A percentile compares a stretch with the other conserved stretches of the same genome.
These are phyloP conservation scores for Polyporus tsugae DNA, from an alignment of 1,284 basidiomycete species.

Conservation along the genomic window DNA sequence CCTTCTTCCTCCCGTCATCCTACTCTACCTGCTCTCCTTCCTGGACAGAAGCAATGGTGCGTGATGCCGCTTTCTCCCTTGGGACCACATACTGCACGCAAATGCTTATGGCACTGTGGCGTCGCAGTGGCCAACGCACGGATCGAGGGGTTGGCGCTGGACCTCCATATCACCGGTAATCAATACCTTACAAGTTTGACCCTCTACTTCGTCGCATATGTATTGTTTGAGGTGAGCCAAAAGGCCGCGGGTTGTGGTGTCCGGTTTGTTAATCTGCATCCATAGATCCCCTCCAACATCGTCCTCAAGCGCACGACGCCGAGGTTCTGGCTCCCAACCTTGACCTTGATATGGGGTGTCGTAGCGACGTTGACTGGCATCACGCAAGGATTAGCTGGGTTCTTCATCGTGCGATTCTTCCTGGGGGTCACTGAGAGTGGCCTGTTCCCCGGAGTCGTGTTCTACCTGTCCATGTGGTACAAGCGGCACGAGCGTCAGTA, in stretches of 20 bases:
- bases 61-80: not conserved
- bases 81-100: not conserved
- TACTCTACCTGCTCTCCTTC: conserved; percentile 74
- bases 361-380: conserved; percentile 68
- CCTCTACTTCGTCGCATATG: conserved; percentile 70
- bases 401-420: conserved; percentile 53
- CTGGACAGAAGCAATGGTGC: conserved; percentile 55
- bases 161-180: conserved; percentile 39
- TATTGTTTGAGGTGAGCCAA: conserved; percentile 55
- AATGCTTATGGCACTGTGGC: not conserved
- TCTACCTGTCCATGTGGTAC: conserved; percentile 54
- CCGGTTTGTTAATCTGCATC: no score
- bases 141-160: conserved; percentile 41
- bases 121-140: conserved; percentile 66
- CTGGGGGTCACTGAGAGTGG: conserved; percentile 49
- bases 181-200: conserved; percentile 51
- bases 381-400: conserved; percentile 42
- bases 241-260: no score
- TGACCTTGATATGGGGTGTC: conserved; percentile 26
- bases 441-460: conserved; percentile 66
- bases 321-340: conserved; percentile 57
- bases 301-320: conserved; percentile 32
- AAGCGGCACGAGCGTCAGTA: conserved; percentile 30
- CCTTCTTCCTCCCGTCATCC: conserved; percentile 61
- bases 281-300: conserved; percentile 55